Evolutionary conservation across 768 basidiomycete genomes (phyloP).

Genomic region (Clitopilus hobsonii): DNA sequence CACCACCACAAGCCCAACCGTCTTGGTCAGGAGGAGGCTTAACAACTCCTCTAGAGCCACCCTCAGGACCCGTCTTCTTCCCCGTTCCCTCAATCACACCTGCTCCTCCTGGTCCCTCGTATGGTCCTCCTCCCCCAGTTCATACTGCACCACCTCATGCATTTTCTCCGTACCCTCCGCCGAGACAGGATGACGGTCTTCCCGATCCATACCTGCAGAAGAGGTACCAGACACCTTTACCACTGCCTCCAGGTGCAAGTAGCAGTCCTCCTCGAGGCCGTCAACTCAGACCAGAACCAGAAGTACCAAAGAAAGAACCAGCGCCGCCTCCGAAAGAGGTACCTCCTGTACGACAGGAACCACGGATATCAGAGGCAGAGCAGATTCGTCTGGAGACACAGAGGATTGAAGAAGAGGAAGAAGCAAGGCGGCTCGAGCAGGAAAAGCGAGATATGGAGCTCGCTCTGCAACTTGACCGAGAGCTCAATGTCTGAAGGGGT

Average conservation of each 20-base stretch:
- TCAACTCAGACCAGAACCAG: constrained; percentile 1
- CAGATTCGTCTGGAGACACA: constrained; percentile 25
- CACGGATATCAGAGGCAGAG: constrained; percentile 28
- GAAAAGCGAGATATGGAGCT: constrained; percentile 43
- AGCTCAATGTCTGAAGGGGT: constrained; percentile 47
- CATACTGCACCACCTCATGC: constrained; percentile 4
- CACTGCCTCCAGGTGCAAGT: constrained; percentile 39
- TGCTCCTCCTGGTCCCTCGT: constrained; percentile 4
- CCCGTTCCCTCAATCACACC: constrained; percentile 23
- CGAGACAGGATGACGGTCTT: constrained; percentile 13
- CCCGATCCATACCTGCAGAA: constrained; percentile 39
- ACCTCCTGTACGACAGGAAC: constrained; percentile 9
- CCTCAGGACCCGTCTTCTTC: constrained; percentile 24
- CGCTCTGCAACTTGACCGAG: constrained; percentile 48
- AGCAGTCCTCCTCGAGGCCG: constrained; percentile 4
- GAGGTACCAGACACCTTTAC: constrained; percentile 52
- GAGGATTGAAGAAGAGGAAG: constrained; percentile 33
- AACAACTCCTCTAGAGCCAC: too few species aligned
- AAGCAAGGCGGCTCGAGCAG: constrained; percentile 29
- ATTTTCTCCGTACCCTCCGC: constrained; percentile 3
- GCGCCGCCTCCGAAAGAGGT: neutral
- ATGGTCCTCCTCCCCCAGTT: constrained; percentile 1
- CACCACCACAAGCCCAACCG: neutral
- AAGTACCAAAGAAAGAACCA: constrained; percentile 9
- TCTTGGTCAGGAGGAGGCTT: constrained; percentile 1